These are phyloP conservation scores for Phytophthora hibernalis DNA, from an alignment of 352 stramenopile genomes.

Conservation along the genomic window DNA sequence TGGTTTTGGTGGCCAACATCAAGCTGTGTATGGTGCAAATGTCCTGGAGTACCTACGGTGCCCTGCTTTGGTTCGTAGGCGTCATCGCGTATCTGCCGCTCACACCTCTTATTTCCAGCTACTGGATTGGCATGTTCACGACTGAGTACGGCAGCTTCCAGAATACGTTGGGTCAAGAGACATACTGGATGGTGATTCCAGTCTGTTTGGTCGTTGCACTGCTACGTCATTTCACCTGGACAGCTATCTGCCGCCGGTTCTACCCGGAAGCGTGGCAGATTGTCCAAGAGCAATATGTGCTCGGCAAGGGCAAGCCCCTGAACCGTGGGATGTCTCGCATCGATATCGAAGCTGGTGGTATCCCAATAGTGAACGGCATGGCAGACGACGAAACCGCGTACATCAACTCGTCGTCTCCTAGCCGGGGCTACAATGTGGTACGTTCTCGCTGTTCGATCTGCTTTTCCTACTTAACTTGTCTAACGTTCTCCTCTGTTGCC, in stretches of 20 bases:
- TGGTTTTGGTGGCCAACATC: slow-evolving; percentile 94
- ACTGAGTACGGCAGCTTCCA: slow-evolving; percentile 79
- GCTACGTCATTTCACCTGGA: slow-evolving; percentile 77
- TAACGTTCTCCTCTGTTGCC: slow-evolving; percentile 8
- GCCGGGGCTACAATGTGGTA: slow-evolving; percentile 36
- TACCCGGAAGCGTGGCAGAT: slow-evolving; percentile 83
- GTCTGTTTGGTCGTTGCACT: slow-evolving; percentile 62
- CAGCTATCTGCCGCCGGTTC: slow-evolving; percentile 75
- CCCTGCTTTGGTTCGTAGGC: slow-evolving; percentile 62
- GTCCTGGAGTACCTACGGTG: slow-evolving; percentile 70
- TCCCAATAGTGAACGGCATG: slow-evolving; percentile 50
- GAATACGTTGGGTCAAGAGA: slow-evolving; percentile 69
- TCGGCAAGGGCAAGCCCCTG: slow-evolving; percentile 44
- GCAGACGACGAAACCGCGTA: slow-evolving; percentile 47
- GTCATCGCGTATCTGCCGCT: slow-evolving; percentile 74
- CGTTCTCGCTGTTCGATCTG: slow-evolving; percentile 7
- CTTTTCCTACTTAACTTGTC: slow-evolving; percentile 7
- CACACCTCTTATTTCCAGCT: slow-evolving; percentile 67
- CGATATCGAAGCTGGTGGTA: slow-evolving; percentile 64
- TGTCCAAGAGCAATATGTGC: slow-evolving; percentile 79
- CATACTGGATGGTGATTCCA: slow-evolving; percentile 78
- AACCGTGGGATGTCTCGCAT: slow-evolving; percentile 41
- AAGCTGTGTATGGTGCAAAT: slow-evolving; percentile 90
- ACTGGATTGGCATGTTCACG: slow-evolving; percentile 67
- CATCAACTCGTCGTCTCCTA: slow-evolving; percentile 49